Evolutionary conservation across 2,329 filamentous ascomycete species (phyloP).

Genomic region (Colletotrichum sp.): DNA sequence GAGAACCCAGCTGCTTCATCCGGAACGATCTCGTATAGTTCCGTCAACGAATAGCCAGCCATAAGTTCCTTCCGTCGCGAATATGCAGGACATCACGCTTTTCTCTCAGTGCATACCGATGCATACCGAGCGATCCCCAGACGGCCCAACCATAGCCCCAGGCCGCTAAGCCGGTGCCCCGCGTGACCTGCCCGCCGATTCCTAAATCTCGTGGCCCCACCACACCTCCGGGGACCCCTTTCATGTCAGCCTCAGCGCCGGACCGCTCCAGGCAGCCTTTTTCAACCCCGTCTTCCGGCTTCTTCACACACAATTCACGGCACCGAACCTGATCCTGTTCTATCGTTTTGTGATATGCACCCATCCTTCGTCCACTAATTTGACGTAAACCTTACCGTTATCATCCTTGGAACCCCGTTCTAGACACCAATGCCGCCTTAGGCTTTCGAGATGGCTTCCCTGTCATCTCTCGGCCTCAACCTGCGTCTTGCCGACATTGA

Average conservation of each 20-base stretch:
- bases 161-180: neutral
- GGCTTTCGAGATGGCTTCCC: neutral
- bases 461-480: constrained; percentile 10
- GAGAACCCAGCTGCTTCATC: neutral
- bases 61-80: neutral
- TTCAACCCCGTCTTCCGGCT: neutral
- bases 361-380: neutral
- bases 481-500: constrained; percentile 14
- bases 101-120: neutral
- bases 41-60: neutral
- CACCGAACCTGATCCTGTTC: neutral
- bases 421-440: neutral
- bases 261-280: neutral
- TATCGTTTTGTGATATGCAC: neutral
- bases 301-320: neutral
- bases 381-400: neutral
- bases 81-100: neutral
- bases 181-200: constrained; percentile 16
- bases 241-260: constrained; percentile 4
- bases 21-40: neutral
- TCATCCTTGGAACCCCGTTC: neutral
- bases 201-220: constrained; percentile 14
- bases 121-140: neutral
- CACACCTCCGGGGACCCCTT: neutral
- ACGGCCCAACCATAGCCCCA: neutral